These are phyloP conservation scores for Ustilago shanxiensis DNA, from an alignment of 1,284 basidiomycete genomes.

Conservation along the genomic window DNA sequence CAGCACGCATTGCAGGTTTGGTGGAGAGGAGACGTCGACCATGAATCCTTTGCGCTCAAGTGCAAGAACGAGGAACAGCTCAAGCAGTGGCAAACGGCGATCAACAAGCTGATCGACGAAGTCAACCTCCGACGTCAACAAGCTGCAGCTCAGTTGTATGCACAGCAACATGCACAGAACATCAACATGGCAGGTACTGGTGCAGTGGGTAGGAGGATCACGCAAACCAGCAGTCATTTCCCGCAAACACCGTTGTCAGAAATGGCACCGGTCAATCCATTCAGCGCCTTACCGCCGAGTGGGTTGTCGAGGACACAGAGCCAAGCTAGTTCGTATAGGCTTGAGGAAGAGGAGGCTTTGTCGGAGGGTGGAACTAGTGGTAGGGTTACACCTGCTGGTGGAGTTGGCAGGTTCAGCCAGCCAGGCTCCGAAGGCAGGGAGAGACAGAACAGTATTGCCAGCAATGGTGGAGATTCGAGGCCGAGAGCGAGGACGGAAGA, in stretches of 20 bases:
- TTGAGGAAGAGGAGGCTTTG: conserved; percentile 30
- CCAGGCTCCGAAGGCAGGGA: conserved; percentile 56
- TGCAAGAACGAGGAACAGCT: conserved; percentile 94
- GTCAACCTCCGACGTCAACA: conserved; percentile 57
- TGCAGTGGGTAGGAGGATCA: conserved; percentile 51
- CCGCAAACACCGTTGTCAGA: conserved; percentile 64
- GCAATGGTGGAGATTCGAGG: conserved; percentile 26
- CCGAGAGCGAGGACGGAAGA: conserved; percentile 63
- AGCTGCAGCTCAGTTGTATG: conserved; percentile 42
- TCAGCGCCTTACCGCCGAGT: conserved; percentile 27
- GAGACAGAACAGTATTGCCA: conserved; percentile 40
- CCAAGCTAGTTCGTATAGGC: conserved; percentile 48
- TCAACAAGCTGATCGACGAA: conserved; percentile 85
- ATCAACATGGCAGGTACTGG: conserved; percentile 63
- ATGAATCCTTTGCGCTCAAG: conserved; percentile 91
- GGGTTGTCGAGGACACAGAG: conserved; percentile 47
- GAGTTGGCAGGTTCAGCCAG: conserved; percentile 48
- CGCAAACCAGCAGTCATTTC: conserved; percentile 53
- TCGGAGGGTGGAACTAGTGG: conserved; percentile 29
- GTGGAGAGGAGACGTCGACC: conserved; percentile 91
- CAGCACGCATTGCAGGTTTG: conserved; percentile 79
- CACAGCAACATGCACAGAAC: conserved; percentile 44
- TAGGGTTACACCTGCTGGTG: conserved; percentile 48
- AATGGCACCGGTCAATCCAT: conserved; percentile 52
- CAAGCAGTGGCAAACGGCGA: conserved; percentile 88